A percentile compares a stretch with the other conserved stretches of the same genome.
Conservation (phyloP, 129 eudicot genomes). For the Scalesia atractyloides region DNA sequence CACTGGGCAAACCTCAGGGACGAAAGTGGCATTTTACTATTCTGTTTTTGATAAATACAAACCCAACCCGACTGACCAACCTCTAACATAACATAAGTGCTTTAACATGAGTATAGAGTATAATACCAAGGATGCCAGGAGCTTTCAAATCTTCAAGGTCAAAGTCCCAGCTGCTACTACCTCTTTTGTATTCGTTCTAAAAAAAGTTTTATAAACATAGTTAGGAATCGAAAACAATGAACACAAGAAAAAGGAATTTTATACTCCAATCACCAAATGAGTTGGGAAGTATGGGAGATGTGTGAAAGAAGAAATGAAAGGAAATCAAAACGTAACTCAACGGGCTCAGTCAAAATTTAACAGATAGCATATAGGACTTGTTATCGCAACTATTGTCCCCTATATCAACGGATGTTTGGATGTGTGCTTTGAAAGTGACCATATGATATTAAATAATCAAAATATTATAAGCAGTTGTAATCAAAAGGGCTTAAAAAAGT, state of each 20-base stretch:
- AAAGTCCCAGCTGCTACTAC: conserved; percentile 94
- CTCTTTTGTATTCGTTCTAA: conserved; percentile 94
- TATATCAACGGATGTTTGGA: not conserved
- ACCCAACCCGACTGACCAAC: not conserved
- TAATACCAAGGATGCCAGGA: conserved; percentile 90
- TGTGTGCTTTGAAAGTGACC: conserved; percentile 5
- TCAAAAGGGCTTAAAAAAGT: not conserved
- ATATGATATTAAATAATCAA: not conserved
- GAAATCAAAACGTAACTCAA: conserved; percentile 14
- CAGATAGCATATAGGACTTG: too few species aligned
- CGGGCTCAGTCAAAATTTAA: not conserved
- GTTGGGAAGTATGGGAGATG: not conserved
- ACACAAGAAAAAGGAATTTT: not conserved
- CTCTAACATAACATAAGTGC: conserved; percentile 12
- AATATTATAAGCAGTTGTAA: not conserved
- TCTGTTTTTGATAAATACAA: not conserved
- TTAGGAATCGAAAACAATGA: conserved; percentile 22
- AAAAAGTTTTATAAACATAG: conserved; percentile 20
- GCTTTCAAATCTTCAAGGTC: conserved; percentile 94
- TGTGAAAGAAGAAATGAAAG: not conserved
- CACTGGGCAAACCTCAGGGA: too few species aligned
- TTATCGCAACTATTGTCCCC: conserved; percentile 8
- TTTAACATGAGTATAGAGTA: conserved; percentile 5
- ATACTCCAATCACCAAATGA: not conserved
- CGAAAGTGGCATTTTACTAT: too few species aligned